These are phyloP conservation scores for Streptanthus diversifolius DNA, from an alignment of 345 rosid genomes.

Conservation along the genomic window DNA sequence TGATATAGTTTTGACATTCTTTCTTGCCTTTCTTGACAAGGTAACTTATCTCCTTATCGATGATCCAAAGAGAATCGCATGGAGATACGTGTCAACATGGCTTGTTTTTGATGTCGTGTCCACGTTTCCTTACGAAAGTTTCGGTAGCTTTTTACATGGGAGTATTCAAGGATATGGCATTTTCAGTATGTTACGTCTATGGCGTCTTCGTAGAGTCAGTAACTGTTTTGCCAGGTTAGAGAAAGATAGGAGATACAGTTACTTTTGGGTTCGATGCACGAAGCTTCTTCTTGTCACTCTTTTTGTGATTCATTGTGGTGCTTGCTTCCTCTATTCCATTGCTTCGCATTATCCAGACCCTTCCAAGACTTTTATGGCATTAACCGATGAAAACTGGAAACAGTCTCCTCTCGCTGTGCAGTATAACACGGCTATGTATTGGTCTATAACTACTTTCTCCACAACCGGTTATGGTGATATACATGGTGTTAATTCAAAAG, in stretches of 20 bases:
- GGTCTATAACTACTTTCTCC: constrained; percentile 80
- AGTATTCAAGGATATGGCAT: constrained; percentile 53
- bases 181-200: constrained; percentile 77
- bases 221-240: constrained; percentile 66
- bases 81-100: constrained; percentile 59
- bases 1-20: constrained; percentile 78
- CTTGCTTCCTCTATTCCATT: constrained; percentile 59
- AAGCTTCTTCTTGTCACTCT: constrained; percentile 76
- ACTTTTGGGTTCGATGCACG: constrained; percentile 59
- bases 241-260: constrained; percentile 71
- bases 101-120: constrained; percentile 62
- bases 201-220: constrained; percentile 88
- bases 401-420: constrained; percentile 29
- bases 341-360: constrained; percentile 52
- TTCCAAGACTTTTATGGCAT: constrained; percentile 55
- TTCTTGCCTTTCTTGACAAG: constrained; percentile 73
- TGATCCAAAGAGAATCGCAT: constrained; percentile 50
- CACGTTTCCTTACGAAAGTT: constrained; percentile 64
- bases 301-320: constrained; percentile 71
- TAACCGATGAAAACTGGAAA: constrained; percentile 39
- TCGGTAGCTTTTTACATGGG: constrained; percentile 41
- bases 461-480: constrained; percentile 89
- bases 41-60: constrained; percentile 62
- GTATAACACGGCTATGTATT: constrained; percentile 69
- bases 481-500: constrained; percentile 60